Percentiles rank a stretch among this genome's conserved stretches.
These are phyloP conservation scores for Berkeleyomyces rouxiae DNA, from an alignment of 2,329 filamentous ascomycete species.

Conservation along the genomic window DNA sequence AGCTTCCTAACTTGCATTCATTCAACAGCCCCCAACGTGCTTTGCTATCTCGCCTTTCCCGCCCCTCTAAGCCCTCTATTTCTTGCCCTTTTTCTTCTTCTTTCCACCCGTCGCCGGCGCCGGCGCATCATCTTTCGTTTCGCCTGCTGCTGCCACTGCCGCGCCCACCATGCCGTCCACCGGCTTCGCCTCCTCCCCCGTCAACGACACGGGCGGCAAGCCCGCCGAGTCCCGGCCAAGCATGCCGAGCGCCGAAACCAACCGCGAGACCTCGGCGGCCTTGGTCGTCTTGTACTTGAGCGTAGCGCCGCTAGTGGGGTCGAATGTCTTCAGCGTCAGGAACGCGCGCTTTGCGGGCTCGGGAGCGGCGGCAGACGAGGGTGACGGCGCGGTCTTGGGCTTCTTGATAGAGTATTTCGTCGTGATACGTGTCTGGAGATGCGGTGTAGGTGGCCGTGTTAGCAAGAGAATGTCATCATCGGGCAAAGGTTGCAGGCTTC, in stretches of 20 bases:
- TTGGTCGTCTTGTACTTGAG: slow-evolving; percentile 89
- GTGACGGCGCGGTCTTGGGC: slow-evolving; percentile 18
- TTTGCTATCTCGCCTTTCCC: background rate
- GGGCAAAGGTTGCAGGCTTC: background rate
- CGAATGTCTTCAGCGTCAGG: slow-evolving; percentile 78
- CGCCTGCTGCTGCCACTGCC: slow-evolving; percentile 17
- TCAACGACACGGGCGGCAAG: slow-evolving; percentile 27
- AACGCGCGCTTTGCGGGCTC: slow-evolving; percentile 37
- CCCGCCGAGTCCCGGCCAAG: slow-evolving; percentile 55
- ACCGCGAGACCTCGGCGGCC: slow-evolving; percentile 70
- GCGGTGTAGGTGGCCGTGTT: slow-evolving; percentile 11
- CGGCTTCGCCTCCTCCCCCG: slow-evolving; percentile 19
- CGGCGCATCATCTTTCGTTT: slow-evolving; percentile 19
- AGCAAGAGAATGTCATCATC: background rate
- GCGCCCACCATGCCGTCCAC: slow-evolving; percentile 21
- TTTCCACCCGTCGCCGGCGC: slow-evolving; percentile 28
- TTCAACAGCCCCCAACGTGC: slow-evolving; percentile 6
- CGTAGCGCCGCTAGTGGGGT: slow-evolving; percentile 62
- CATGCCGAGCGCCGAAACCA: slow-evolving; percentile 61
- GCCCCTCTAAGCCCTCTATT: slow-evolving; percentile 26
- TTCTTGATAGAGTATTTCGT: slow-evolving; percentile 53
- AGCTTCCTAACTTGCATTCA: too few species aligned
- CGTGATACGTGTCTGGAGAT: slow-evolving; percentile 62
- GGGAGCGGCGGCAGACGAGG: slow-evolving; percentile 16
- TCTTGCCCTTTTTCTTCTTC: slow-evolving; percentile 59